Conservation (phyloP, 2,329 filamentous ascomycete genomes). For the Scedosporium dehoogii region DNA sequence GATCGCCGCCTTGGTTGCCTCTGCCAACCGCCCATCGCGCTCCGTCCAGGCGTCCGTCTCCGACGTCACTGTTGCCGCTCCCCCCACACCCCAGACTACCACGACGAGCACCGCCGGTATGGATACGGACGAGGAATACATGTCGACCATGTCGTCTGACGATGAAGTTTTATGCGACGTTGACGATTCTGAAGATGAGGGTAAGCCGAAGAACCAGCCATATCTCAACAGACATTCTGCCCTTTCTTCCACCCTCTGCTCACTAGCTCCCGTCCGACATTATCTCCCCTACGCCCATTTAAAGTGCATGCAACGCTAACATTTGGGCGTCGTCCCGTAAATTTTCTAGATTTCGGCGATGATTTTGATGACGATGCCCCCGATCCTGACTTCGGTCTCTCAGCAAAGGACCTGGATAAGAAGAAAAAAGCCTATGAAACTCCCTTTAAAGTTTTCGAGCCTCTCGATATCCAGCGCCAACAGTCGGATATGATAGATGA, state of each 20-base stretch:
- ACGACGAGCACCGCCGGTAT: slow-evolving; percentile 47
- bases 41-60: slow-evolving; percentile 51
- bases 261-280: no score
- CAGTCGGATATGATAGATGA: slow-evolving; percentile 82
- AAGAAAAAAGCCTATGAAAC: slow-evolving; percentile 73
- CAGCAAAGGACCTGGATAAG: slow-evolving; percentile 54
- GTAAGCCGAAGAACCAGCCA: slow-evolving; percentile 5
- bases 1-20: slow-evolving; percentile 44
- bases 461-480: slow-evolving; percentile 70
- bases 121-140: slow-evolving; percentile 94
- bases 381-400: slow-evolving; percentile 42
- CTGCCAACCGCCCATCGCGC: slow-evolving; percentile 35
- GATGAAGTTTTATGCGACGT: slow-evolving; percentile 61
- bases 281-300: not conserved
- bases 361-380: slow-evolving; percentile 48
- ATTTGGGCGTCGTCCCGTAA: not conserved
- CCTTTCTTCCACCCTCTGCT: not conserved
- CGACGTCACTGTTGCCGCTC: slow-evolving; percentile 11
- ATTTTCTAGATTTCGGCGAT: slow-evolving; percentile 39
- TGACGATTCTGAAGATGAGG: slow-evolving; percentile 9
- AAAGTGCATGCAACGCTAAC: not conserved
- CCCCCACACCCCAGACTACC: slow-evolving; percentile 3
- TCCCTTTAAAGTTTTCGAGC: slow-evolving; percentile 71
- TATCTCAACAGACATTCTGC: not conserved
- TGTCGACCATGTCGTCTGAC: slow-evolving; percentile 67